These are phyloP conservation scores for Cutaneotrichosporon sp. DNA, from an alignment of 1,284 basidiomycete genomes.

Conservation along the genomic window DNA sequence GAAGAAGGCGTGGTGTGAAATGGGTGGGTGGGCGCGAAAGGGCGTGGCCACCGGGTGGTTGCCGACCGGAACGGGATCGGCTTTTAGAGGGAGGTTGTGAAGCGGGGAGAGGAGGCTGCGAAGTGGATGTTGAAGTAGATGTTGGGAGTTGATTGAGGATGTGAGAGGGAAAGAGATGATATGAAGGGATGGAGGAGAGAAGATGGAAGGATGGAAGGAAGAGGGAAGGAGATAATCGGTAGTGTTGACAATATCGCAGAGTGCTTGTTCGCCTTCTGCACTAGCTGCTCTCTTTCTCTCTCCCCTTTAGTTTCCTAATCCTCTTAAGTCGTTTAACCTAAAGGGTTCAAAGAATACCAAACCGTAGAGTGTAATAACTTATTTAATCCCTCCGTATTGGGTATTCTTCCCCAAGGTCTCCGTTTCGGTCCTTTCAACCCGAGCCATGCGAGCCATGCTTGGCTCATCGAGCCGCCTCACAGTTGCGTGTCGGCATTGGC, in stretches of 20 bases:
- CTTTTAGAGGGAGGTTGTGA: neutral
- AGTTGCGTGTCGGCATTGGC: no score
- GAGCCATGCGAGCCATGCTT: no score
- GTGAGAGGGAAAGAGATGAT: neutral
- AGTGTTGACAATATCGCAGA: neutral
- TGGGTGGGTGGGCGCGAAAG: constrained; percentile 1
- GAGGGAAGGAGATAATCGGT: neutral
- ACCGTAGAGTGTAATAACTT: neutral
- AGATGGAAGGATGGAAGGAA: neutral
- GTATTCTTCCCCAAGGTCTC: neutral
- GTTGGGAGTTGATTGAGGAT: neutral
- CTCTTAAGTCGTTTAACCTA: neutral
- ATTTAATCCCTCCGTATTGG: neutral
- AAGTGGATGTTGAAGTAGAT: neutral
- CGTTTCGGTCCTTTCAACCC: no score
- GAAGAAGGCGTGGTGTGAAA: neutral
- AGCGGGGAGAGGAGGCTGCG: neutral
- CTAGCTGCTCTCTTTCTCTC: neutral
- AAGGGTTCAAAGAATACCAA: neutral
- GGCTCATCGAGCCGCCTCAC: no score
- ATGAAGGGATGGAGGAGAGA: constrained; percentile 3
- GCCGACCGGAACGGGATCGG: constrained; percentile 1
- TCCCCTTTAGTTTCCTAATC: neutral
- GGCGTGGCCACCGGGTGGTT: constrained; percentile 2
- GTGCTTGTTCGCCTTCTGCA: neutral